These are phyloP conservation scores for Cyclanthera cordifolia DNA, from an alignment of 306 rosid genomes.

Conservation along the genomic window DNA sequence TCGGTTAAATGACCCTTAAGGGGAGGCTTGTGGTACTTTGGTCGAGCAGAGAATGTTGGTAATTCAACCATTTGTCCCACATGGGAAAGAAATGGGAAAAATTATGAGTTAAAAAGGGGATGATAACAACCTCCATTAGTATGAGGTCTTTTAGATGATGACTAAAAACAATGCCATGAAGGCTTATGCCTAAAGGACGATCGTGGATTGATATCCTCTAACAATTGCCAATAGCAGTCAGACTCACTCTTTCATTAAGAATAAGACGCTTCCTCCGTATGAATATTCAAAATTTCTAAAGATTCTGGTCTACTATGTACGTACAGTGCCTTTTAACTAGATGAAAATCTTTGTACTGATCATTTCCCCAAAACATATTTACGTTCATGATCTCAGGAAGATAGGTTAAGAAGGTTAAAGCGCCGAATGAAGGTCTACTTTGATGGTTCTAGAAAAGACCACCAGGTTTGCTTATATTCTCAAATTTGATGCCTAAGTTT, in stretches of 20 bases:
- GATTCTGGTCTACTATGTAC: not conserved
- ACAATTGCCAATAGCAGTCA: too few relatives aligned
- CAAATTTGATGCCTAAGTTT: not conserved
- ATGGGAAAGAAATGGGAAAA: too few relatives aligned
- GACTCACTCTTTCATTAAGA: not conserved
- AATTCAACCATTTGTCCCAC: too few relatives aligned
- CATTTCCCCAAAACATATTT: not conserved
- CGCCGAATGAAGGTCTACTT: conserved; percentile 58
- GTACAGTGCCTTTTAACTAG: not conserved
- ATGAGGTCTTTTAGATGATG: too few relatives aligned
- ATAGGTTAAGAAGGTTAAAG: conserved; percentile 37
- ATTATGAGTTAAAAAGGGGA: too few relatives aligned
- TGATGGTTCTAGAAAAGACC: conserved; percentile 62
- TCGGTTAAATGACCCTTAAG: too few relatives aligned
- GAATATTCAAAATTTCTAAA: not conserved
- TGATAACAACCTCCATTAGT: too few relatives aligned
- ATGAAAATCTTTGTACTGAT: not conserved
- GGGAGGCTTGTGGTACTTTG: too few relatives aligned
- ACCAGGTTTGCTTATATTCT: conserved; percentile 41
- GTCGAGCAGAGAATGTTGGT: too few relatives aligned
- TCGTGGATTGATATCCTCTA: too few relatives aligned
- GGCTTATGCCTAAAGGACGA: too few relatives aligned
- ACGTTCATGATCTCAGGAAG: conserved; percentile 4
- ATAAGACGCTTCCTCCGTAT: not conserved
- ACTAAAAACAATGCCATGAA: too few relatives aligned